These are phyloP conservation scores for Ustulina deusta DNA, from an alignment of 2,329 filamentous ascomycete genomes.

Conservation along the genomic window DNA sequence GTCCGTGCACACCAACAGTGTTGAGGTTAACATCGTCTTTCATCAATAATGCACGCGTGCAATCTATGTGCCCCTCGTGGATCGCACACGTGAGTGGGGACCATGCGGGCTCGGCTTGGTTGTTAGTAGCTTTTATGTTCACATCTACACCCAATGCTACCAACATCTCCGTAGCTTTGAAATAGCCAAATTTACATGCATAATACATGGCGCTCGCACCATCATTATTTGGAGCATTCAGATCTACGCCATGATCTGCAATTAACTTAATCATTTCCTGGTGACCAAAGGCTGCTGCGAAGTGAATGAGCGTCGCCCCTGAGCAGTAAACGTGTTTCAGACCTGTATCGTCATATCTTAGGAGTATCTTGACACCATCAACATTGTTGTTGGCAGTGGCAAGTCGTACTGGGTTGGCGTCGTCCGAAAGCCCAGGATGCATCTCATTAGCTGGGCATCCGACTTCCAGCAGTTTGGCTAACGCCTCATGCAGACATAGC, in stretches of 20 bases:
- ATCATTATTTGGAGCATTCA: neutral
- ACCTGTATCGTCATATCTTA: neutral
- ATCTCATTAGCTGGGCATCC: neutral
- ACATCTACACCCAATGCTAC: slow-evolving; percentile 11
- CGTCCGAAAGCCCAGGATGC: no score
- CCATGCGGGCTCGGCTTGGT: slow-evolving; percentile 21
- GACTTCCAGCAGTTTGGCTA: neutral
- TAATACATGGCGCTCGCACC: neutral
- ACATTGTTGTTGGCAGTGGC: neutral
- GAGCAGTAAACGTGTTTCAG: neutral
- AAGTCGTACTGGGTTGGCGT: neutral
- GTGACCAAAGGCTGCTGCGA: neutral
- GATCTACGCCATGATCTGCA: neutral
- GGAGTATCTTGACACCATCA: neutral
- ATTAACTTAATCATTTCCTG: neutral
- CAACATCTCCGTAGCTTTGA: neutral
- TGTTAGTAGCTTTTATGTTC: slow-evolving; percentile 11
- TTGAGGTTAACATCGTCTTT: neutral
- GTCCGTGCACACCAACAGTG: neutral
- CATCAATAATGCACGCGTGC: slow-evolving; percentile 3
- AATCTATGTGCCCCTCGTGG: neutral
- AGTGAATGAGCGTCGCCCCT: neutral
- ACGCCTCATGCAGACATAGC: neutral
- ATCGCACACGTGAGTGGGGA: slow-evolving; percentile 14
- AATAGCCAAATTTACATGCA: neutral